phyloP scores from a whole-genome alignment of 331 rosid genomes.

The Cydonia oblonga region DNA sequence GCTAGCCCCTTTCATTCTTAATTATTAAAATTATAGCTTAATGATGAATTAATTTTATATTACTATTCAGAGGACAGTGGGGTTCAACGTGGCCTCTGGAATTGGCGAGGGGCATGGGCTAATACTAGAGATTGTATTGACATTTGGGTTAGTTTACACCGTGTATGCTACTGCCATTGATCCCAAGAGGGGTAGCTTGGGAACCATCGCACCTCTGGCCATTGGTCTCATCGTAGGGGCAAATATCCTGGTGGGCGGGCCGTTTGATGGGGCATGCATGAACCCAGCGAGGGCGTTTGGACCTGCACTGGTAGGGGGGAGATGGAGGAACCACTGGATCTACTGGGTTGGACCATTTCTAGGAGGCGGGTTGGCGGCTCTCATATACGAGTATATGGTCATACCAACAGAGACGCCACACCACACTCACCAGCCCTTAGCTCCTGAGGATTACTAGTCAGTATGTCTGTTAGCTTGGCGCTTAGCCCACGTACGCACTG shows the following conservation, averaged over 20 bases:
- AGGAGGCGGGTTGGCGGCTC: constrained; percentile 82
- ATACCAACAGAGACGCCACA: constrained; percentile 68
- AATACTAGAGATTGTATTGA: constrained; percentile 57
- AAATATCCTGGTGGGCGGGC: constrained; percentile 73
- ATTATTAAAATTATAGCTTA: not conserved
- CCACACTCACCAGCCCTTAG: constrained; percentile 68
- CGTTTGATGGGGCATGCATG: constrained; percentile 92
- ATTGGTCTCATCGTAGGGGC: constrained; percentile 80
- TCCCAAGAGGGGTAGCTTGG: constrained; percentile 68
- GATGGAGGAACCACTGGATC: constrained; percentile 86
- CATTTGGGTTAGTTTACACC: constrained; percentile 10
- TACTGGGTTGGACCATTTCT: constrained; percentile 85
- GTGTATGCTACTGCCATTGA: constrained; percentile 83
- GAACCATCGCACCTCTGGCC: constrained; percentile 65
- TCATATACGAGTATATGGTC: constrained; percentile 59
- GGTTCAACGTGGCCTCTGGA: constrained; percentile 40
- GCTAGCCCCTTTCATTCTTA: not conserved
- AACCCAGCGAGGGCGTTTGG: constrained; percentile 95
- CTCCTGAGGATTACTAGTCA: constrained; percentile 80
- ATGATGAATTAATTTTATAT: not conserved
- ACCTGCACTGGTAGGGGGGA: constrained; percentile 82
- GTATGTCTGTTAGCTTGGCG: not conserved
- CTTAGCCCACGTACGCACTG: not conserved
- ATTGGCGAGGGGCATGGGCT: constrained; percentile 47
- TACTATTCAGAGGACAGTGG: constrained; percentile 52